Evolutionary conservation across 257 asterid genomes (phyloP).

Genomic region (Eustoma russellianum): DNA sequence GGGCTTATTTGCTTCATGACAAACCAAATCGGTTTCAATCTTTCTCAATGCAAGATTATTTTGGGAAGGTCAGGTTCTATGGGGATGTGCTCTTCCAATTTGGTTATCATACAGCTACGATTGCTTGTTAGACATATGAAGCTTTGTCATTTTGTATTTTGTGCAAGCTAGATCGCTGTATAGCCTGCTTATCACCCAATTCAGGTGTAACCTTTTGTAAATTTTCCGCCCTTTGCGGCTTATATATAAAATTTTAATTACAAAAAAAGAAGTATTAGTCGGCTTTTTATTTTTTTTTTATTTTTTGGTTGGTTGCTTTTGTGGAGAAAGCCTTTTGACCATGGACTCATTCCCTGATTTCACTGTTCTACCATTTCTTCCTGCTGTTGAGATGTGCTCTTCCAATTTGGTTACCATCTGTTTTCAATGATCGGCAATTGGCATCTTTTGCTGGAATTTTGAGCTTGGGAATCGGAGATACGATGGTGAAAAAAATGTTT

Average conservation of each 20-base stretch:
- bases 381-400: constrained; percentile 90
- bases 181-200: too few relatives aligned
- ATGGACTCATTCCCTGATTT: constrained; percentile 13
- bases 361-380: constrained; percentile 68
- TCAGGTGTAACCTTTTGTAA: too few relatives aligned
- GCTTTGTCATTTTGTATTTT: too few relatives aligned
- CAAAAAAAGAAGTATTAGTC: constrained; percentile 37
- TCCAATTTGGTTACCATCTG: constrained; percentile 91
- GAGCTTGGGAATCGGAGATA: constrained; percentile 97
- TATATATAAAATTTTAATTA: constrained; percentile 87
- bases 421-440: constrained; percentile 76
- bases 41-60: too few relatives aligned
- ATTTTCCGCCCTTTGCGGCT: constrained; percentile 98
- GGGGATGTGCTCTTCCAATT: constrained; percentile 95
- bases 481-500: constrained; percentile 68
- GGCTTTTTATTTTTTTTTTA: constrained; percentile 1
- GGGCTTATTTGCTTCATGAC: neutral
- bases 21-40: too few relatives aligned
- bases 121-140: too few relatives aligned
- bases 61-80: too few relatives aligned
- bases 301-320: neutral
- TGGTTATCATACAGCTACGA: constrained; percentile 77
- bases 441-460: constrained; percentile 96
- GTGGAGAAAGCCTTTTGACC: constrained; percentile 5
- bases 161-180: too few relatives aligned